phyloP scores from a whole-genome alignment of 73 alveolate genomes.

The Paramecium pentaurelia region DNA sequence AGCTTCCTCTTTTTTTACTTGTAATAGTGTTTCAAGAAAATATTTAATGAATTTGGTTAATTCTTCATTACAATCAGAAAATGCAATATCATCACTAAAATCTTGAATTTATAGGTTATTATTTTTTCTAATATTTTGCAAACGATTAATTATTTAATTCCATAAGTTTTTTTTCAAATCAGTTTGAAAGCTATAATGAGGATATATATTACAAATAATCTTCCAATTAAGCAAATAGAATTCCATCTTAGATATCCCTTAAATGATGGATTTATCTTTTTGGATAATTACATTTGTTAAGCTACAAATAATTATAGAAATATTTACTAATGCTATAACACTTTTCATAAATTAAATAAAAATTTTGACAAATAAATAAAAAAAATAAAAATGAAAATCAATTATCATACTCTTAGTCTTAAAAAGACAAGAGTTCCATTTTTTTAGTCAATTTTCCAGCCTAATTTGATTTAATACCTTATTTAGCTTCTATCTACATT shows the following conservation, averaged over 20 bases:
- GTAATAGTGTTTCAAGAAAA: neutral
- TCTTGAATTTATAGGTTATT: neutral
- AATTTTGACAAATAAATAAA: neutral
- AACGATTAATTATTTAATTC: neutral
- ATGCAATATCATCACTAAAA: neutral
- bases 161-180: neutral
- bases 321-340: neutral
- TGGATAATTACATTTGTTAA: neutral
- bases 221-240: neutral
- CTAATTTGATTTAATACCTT: neutral
- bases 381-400: neutral
- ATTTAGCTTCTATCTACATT: slow-evolving; percentile 2
- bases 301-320: neutral
- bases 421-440: neutral
- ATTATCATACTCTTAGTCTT: neutral
- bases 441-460: neutral
- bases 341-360: neutral
- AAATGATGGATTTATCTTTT: neutral
- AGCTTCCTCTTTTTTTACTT: neutral
- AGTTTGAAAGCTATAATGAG: neutral
- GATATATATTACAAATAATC: neutral
- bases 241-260: neutral
- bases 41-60: neutral
- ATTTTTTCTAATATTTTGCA: neutral
- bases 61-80: neutral